Percentiles rank a stretch among this genome's conserved stretches.
phyloP scores from a whole-genome alignment of 139 green algal species.

The Tetratostichococcus sp. region DNA sequence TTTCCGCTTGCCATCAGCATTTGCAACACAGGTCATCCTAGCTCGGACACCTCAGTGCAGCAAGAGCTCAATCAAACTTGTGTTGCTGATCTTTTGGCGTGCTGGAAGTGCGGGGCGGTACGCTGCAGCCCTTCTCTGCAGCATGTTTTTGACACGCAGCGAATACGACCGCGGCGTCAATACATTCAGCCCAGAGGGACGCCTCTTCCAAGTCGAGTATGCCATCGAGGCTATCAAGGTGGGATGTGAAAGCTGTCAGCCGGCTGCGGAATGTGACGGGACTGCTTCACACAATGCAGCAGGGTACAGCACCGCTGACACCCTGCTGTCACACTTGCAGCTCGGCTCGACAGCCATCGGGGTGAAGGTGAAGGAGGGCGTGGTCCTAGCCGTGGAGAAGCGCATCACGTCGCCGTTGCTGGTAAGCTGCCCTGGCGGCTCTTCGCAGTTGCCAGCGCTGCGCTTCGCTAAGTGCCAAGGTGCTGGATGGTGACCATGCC shows the following conservation, averaged over 20 bases:
- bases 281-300: no score
- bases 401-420: slow-evolving; percentile 92
- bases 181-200: slow-evolving; percentile 91
- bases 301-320: no score
- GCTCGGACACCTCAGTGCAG: no score
- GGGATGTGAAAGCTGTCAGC: not conserved
- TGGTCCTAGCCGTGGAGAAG: slow-evolving; percentile 97
- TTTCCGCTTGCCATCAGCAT: no score
- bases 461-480: no score
- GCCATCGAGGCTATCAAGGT: slow-evolving; percentile 99
- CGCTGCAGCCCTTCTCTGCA: not conserved
- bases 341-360: slow-evolving; percentile 96
- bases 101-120: no score
- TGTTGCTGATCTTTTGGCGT: no score
- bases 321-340: slow-evolving; percentile 39
- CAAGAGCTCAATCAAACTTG: no score
- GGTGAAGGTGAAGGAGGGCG: slow-evolving; percentile 84
- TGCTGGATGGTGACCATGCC: no score
- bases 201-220: slow-evolving; percentile 99
- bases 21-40: no score
- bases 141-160: slow-evolving; percentile 71
- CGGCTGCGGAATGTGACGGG: no score
- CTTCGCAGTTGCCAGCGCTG: no score
- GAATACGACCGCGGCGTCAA: slow-evolving; percentile 99
- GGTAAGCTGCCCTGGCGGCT: slow-evolving; percentile 56